Evolutionary conservation across 176 grass and related monocot species (phyloP), one percentile per base, ranked within the genome.

Genomic region (Rhynchospora breviuscula): DNA sequence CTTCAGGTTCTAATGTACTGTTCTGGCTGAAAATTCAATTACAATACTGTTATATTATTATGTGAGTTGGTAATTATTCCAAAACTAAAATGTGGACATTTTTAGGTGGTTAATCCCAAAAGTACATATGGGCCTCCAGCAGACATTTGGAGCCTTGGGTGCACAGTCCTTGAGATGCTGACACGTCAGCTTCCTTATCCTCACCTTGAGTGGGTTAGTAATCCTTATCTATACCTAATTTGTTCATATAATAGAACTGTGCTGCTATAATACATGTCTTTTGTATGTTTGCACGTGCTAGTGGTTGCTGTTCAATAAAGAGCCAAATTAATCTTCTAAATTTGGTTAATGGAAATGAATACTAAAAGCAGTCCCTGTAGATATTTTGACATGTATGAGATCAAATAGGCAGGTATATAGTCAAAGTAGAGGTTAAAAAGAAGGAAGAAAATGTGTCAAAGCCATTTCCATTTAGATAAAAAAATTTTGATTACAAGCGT

Each of bases 141-240:
- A 86, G 94, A 97, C 88, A 93, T 97, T 61, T 97, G 94, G 94
- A 97, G 94, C 79, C 80, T 97, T 58, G 94, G 94, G 23, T 97
- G 94, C 84, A 97, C 91, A 48, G 94, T 97, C 43, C 81, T 97
- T 82, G 94, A 97, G 87, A 97, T 97, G 94, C 68, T 97, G 76
- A 97, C 94, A 14, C 91, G 89, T 25, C 87, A 97, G 87, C 85
- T 93, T 91, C 94, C 94, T 47, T 91, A 91, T 91, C 94, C 94
- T 61, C 78, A 93, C 74, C 47, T 97, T 0, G 94, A 97, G 81
- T 97, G 94, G 94, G 94, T 97, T 90, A 68, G 89, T 77, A 3
- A 54, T 76, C 21, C 5, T 56, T 77, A 10, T 77, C 22, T 77
- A 10, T 56, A 54, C 72, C 47, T 77, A 26, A 77, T 77, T 4